phyloP scores from a whole-genome alignment of 768 basidiomycete species.

The Bullera alba region DNA sequence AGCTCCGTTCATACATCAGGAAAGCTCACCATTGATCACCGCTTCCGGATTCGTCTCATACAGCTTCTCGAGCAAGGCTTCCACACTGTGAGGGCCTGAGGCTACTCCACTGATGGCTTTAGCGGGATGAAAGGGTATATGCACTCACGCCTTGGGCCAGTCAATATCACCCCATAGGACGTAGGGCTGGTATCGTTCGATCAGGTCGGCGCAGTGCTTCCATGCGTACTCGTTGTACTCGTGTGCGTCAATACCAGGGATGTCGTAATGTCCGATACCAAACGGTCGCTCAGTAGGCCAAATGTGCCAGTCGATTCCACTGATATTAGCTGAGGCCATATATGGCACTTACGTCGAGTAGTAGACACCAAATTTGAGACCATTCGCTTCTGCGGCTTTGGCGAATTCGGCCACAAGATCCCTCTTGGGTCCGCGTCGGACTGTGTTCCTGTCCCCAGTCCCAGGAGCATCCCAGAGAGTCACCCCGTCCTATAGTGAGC shows the following conservation, averaged over 20 bases:
- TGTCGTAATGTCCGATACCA: not conserved
- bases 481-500: not conserved
- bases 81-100: not conserved
- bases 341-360: not conserved
- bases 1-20: not conserved
- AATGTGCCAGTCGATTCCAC: not conserved
- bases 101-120: not conserved
- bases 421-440: not conserved
- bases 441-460: not conserved
- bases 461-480: not conserved
- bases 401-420: not conserved
- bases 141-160: not conserved
- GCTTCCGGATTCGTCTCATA: not conserved
- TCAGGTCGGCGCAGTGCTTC: not conserved
- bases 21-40: slow-evolving; percentile 1
- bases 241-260: not conserved
- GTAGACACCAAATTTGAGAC: not conserved
- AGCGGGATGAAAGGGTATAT: no score
- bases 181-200: not conserved
- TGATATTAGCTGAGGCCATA: no score
- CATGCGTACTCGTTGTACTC: not conserved
- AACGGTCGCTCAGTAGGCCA: not conserved
- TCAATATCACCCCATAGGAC: not conserved
- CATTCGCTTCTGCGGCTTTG: not conserved
- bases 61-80: not conserved